Evolutionary conservation across 2,329 filamentous ascomycete species (phyloP).

Genomic region (Cercospora nicotianae): DNA sequence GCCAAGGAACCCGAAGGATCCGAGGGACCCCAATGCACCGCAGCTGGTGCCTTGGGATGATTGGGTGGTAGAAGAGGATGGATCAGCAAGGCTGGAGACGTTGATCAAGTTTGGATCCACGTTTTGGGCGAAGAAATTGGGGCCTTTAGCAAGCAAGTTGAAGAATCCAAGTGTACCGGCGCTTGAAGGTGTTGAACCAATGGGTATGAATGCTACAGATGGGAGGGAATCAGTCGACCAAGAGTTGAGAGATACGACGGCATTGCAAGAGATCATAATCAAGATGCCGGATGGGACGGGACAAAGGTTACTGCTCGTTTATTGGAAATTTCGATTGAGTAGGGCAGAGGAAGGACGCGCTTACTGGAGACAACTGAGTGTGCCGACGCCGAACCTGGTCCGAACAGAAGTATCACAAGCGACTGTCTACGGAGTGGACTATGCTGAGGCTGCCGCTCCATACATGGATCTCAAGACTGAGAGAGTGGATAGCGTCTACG

Average conservation of each 20-base stretch:
- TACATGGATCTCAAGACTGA: constrained; percentile 19
- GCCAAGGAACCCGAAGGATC: not conserved
- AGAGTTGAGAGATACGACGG: constrained; percentile 42
- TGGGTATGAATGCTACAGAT: constrained; percentile 7
- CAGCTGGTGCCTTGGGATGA: constrained; percentile 21
- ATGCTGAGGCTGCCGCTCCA: not conserved
- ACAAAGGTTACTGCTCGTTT: constrained; percentile 34
- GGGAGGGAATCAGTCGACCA: constrained; percentile 33
- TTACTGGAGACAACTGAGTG: constrained; percentile 32
- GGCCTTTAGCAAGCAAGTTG: constrained; percentile 30
- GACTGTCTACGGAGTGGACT: not conserved
- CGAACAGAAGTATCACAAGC: no score
- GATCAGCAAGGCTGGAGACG: constrained; percentile 26
- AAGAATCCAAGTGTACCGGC: not conserved
- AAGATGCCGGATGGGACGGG: constrained; percentile 32
- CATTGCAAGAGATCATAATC: constrained; percentile 46
- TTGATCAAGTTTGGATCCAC: constrained; percentile 44
- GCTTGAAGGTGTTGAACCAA: not conserved
- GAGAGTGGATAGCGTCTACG: constrained; percentile 30
- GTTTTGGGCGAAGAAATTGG: constrained; percentile 47
- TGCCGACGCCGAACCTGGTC: constrained; percentile 18
- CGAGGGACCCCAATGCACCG: constrained; percentile 27
- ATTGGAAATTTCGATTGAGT: constrained; percentile 35
- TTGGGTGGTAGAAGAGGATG: constrained; percentile 16
- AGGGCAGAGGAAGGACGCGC: constrained; percentile 27